A percentile compares a stretch with the other conserved stretches of the same genome.
These are phyloP conservation scores for Bipolaris bicolor DNA, from an alignment of 2,329 filamentous ascomycete species.

Conservation along the genomic window DNA sequence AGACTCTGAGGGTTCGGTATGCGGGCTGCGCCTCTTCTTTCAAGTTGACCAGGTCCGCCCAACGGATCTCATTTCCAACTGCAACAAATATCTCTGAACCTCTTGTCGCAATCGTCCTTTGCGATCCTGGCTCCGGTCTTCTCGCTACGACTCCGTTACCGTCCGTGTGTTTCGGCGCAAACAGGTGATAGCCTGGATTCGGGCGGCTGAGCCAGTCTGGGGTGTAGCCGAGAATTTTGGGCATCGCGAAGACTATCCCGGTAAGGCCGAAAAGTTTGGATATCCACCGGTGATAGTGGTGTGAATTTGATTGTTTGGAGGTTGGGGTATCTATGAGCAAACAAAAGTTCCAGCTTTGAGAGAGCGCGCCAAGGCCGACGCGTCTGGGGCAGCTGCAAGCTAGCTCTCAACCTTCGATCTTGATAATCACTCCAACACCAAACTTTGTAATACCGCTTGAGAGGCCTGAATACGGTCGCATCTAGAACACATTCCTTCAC, in stretches of 20 bases:
- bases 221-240: slow-evolving; percentile 82
- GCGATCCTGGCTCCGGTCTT: slow-evolving; percentile 49
- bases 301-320: slow-evolving; percentile 3
- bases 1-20: slow-evolving; percentile 67
- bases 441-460: not conserved
- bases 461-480: slow-evolving; percentile 6
- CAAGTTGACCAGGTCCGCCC: slow-evolving; percentile 81
- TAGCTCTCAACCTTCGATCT: slow-evolving; percentile 9
- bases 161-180: slow-evolving; percentile 60
- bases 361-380: slow-evolving; percentile 15
- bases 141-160: slow-evolving; percentile 37
- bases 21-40: slow-evolving; percentile 61
- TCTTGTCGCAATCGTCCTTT: slow-evolving; percentile 74
- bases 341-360: slow-evolving; percentile 24
- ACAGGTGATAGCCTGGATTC: slow-evolving; percentile 78
- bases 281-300: slow-evolving; percentile 11
- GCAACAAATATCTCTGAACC: slow-evolving; percentile 90
- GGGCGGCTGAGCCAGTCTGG: slow-evolving; percentile 84
- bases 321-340: slow-evolving; percentile 5
- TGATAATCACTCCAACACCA: not conserved
- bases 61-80: slow-evolving; percentile 86
- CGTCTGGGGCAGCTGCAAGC: slow-evolving; percentile 22
- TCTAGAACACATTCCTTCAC: not conserved
- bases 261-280: not conserved
- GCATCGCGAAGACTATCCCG: slow-evolving; percentile 63